phyloP scores from a whole-genome alignment of 305 asterid species.

The Fraxinus velutina region DNA sequence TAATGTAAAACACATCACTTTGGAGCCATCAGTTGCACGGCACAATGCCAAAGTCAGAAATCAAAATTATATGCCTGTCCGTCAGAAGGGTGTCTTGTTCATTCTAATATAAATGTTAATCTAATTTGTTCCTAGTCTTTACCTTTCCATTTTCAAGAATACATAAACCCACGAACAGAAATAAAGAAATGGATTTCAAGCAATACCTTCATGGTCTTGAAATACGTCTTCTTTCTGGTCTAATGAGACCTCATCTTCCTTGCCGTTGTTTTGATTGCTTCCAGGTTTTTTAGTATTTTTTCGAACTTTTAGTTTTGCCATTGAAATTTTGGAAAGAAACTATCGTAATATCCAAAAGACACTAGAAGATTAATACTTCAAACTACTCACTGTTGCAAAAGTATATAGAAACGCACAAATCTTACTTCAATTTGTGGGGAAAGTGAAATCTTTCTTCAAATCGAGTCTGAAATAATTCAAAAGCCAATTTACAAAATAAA shows the following conservation, averaged over 20 bases:
- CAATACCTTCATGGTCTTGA: constrained; percentile 35
- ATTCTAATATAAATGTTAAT: not conserved
- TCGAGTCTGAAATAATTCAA: not conserved
- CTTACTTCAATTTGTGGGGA: not conserved
- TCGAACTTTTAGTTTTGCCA: constrained; percentile 33
- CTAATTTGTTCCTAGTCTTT: not conserved
- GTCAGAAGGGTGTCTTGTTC: not conserved
- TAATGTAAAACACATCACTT: not conserved
- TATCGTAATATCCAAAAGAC: not conserved
- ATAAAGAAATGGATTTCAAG: not conserved
- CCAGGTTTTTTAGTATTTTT: constrained; percentile 19
- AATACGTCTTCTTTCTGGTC: constrained; percentile 25
- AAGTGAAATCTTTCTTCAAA: not conserved
- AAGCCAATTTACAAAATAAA: not conserved
- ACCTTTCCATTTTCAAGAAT: not conserved
- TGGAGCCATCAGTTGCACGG: not conserved
- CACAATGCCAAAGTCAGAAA: not conserved
- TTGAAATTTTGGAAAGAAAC: constrained; percentile 15
- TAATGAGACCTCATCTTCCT: constrained; percentile 17
- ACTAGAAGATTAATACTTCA: not conserved
- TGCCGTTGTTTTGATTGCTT: constrained; percentile 10
- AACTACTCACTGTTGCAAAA: not conserved
- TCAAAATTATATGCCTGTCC: not conserved
- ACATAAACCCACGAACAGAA: constrained; percentile 10
- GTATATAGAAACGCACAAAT: not conserved